Evolutionary conservation across 2,329 filamentous ascomycete genomes (phyloP).

Genomic region (Pseudocercospora macadamiae): DNA sequence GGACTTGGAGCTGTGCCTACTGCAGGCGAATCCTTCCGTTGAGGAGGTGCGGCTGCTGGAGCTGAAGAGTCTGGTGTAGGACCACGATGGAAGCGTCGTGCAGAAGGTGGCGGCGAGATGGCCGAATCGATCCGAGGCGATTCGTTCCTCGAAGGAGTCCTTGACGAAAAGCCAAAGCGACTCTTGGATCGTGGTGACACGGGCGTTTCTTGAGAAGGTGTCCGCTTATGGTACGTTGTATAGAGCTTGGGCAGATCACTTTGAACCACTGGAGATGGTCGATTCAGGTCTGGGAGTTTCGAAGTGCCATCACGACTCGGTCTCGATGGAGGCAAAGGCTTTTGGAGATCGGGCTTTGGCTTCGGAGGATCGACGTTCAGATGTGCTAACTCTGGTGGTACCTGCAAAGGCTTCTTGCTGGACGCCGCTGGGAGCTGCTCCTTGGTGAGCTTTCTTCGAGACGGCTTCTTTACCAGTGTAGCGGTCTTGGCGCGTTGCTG

Average conservation of each 20-base stretch:
- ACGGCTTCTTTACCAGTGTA: conserved; percentile 1
- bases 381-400: conserved; percentile 50
- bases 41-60: conserved; percentile 22
- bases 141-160: conserved; percentile 33
- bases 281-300: conserved; percentile 47
- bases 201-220: conserved; percentile 51
- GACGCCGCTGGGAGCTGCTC: conserved; percentile 8
- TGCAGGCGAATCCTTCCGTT: conserved; percentile 39
- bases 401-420: conserved; percentile 17
- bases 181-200: conserved; percentile 40
- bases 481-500: neutral
- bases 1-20: conserved; percentile 60
- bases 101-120: conserved; percentile 33
- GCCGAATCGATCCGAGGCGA: conserved; percentile 39
- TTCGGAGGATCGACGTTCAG: conserved; percentile 64
- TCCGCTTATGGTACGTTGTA: conserved; percentile 54
- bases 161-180: conserved; percentile 42
- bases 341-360: conserved; percentile 42
- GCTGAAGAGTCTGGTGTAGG: conserved; percentile 22
- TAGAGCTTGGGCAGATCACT: conserved; percentile 57
- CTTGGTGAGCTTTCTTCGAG: conserved; percentile 20
- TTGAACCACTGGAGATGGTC: conserved; percentile 58
- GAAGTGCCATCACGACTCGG: conserved; percentile 52
- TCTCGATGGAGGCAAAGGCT: conserved; percentile 48
- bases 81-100: conserved; percentile 23